Evolutionary conservation across 2,329 filamentous ascomycete genomes (phyloP), one percentile per base, ranked within the genome.

Genomic region (Penicillium decumbens): DNA sequence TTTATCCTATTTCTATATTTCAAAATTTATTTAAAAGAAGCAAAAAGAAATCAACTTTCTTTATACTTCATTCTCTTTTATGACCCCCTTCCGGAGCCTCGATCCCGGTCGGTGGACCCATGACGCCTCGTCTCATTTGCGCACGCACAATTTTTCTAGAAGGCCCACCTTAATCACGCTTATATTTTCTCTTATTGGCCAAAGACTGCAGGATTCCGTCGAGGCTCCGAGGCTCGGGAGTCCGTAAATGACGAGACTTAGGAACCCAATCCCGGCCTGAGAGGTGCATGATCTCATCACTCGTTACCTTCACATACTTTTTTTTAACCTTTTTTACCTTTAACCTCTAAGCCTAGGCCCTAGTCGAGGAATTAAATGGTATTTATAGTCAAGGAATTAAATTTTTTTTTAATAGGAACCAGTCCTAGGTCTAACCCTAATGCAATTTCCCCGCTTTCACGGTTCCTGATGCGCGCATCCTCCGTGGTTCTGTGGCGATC

Each of bases 101-200:
- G 44, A 57, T 58, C 49, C 50, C 40, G 33, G 28, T 18, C 41
- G 41, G 57, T 57, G 55, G 57, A 43, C 52, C 55, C 45, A 53
- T 56, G 49, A 55, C 49, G 57, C 56, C 55, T 53, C 37, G 45
- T 42, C 46, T 33, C 41, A 48, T 45, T 53, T 50, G 43, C 39
- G 43, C 32, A 43, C 42, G 45, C 37, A 43, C 32, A 42, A 41
- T 56, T 57, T 51, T 61, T 61, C 56, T 61, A 59, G 59, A 61
- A 61, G 58, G 51, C 33, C 53, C 53, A 55, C 47, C 41, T 61
- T 52, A 42, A 60, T 43, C 49, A 13, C 27, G 28, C 35, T 10
- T 2, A 3, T 23, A 32, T 28, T 20, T 15, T 10, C n/a, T 3
- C 23, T 10, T 1, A 54, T 54, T 51, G 51, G 49, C 15, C 35